A percentile compares a stretch with the other conserved stretches of the same genome.
Conservation (phyloP, 345 rosid genomes). For the Eucalyptus regnans region DNA sequence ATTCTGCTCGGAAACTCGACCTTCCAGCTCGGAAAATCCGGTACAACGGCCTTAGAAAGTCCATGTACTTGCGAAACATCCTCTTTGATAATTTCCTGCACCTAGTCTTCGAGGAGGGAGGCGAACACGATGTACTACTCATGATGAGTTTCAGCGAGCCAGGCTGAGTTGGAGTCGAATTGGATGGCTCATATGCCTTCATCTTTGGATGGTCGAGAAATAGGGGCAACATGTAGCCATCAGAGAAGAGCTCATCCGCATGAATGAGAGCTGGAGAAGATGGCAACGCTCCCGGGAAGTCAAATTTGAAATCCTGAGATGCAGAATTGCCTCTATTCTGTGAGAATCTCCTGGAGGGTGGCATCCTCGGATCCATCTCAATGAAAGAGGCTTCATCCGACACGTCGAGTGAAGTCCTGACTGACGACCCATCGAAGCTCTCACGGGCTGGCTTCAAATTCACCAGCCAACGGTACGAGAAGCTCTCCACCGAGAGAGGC, state of each 20-base stretch:
- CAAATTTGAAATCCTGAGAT: conserved; percentile 74
- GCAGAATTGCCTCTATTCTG: neutral
- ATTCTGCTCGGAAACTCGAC: conserved; percentile 19
- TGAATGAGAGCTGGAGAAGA: conserved; percentile 41
- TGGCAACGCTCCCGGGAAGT: conserved; percentile 40
- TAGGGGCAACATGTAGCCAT: conserved; percentile 69
- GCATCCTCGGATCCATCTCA: conserved; percentile 96
- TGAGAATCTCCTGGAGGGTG: conserved; percentile 91
- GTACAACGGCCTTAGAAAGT: conserved; percentile 57
- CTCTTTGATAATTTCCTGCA: conserved; percentile 37
- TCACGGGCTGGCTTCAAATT: conserved; percentile 57
- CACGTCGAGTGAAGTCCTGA: conserved; percentile 44
- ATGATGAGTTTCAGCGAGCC: conserved; percentile 7
- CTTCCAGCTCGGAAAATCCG: conserved; percentile 26
- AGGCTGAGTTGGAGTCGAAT: conserved; percentile 4
- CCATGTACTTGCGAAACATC: conserved; percentile 50
- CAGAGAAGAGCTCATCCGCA: conserved; percentile 82
- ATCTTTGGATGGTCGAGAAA: conserved; percentile 22
- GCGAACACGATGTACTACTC: neutral
- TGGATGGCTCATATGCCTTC: conserved; percentile 11
- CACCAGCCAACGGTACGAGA: conserved; percentile 87
- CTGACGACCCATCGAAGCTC: conserved; percentile 25
- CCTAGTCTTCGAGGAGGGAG: conserved; percentile 22
- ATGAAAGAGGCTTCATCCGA: conserved; percentile 70
- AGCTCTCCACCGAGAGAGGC: conserved; percentile 81